Base-by-base conservation (phyloP, 73 alveolate genomes). In the Paramecium primaurelia region DNA sequence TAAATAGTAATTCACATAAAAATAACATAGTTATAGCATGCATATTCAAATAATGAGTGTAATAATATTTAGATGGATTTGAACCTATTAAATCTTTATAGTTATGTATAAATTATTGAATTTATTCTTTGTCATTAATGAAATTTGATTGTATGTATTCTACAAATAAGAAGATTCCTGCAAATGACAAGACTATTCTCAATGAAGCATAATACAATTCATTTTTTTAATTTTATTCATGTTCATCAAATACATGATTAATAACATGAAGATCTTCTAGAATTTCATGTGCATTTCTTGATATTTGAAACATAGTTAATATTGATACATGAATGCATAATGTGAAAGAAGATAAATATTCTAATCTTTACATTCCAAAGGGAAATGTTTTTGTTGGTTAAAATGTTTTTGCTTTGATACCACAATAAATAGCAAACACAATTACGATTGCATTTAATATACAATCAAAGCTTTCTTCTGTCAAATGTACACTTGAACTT, bases 401-500 rank as follows among this genome's bases (percentile, higher is more conserved):
- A 26, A 45, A 44, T n/a, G 47, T 28, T 80, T 80, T 80, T 20
- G 91, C 75, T 47, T 45, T 42, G 11, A 80, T 25, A 8, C 91
- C 73, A 22, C 77, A 42, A 80, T 25, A 42, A 2, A 80, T 42
- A 9, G 77, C 71, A 80, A 44, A 42, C 8, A 25, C 71, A 26
- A 80, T 80, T 3, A 80, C 47, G 3, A 40, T 42, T 34, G 91
- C 30, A 44, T 80, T 80, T 34, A 49, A 26, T 22, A 40, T 12
- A 34, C 91, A 80, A 80, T 80, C 91, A 80, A 80, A 80, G 12
- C 77, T 45, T 34, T 45, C 91, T 22, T 80, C 77, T 38, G 91
- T 80, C 26, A 26, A 45, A 45, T 80, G 75, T 3, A 11, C 71
- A 80, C 58, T 80, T 25, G 91, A 80, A 25, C 25, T 80, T 38